Conservation (phyloP, 2,329 filamentous ascomycete species). For the Xylaria sp. region DNA sequence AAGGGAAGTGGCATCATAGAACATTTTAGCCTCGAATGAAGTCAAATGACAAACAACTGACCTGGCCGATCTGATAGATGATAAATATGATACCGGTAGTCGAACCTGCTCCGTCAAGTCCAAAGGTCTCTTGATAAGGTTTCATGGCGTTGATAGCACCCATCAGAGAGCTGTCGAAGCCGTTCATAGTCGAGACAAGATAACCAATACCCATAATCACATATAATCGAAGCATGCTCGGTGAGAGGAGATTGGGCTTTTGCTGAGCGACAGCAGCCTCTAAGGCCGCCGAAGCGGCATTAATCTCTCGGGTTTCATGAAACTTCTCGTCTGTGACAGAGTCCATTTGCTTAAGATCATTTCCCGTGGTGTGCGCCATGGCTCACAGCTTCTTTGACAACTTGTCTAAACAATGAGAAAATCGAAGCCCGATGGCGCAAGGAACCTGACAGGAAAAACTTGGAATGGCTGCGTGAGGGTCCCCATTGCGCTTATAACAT, state of each 20-base stretch:
- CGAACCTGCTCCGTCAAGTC: conserved; percentile 57
- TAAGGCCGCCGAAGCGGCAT: conserved; percentile 52
- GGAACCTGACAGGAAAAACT: background rate
- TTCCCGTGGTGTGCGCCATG: conserved; percentile 35
- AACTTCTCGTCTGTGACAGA: conserved; percentile 43
- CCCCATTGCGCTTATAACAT: conserved; percentile 22
- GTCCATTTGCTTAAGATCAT: conserved; percentile 37
- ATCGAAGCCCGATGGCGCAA: background rate
- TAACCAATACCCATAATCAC: conserved; percentile 54
- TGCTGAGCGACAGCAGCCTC: conserved; percentile 50
- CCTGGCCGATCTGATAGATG: conserved; percentile 62
- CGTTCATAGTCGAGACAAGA: conserved; percentile 63
- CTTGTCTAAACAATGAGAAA: background rate
- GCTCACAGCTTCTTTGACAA: conserved; percentile 3
- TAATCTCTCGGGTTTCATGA: conserved; percentile 47
- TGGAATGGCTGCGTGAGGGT: conserved; percentile 17
- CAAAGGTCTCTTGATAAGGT: conserved; percentile 61
- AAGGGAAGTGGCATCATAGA: background rate
- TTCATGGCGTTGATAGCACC: conserved; percentile 63
- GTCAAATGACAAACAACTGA: conserved; percentile 39
- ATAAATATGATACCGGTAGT: conserved; percentile 59
- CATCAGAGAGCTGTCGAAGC: conserved; percentile 67
- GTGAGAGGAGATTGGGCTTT: conserved; percentile 50
- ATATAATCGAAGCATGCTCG: conserved; percentile 52
- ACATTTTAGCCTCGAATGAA: background rate